Base-by-base conservation (phyloP, 352 stramenopile genomes). In the Phytophthora litchii region DNA sequence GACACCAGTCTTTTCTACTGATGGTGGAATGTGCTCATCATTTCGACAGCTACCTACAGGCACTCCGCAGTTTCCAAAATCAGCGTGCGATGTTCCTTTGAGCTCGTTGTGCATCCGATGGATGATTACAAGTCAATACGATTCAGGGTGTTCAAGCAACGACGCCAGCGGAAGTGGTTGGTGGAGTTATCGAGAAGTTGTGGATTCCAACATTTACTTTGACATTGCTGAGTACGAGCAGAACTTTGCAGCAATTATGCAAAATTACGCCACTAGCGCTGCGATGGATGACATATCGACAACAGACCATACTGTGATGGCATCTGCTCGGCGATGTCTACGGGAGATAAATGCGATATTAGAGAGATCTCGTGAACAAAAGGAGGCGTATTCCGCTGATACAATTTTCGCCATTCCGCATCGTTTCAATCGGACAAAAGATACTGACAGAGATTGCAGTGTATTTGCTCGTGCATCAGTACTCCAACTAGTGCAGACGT, bases 401-500 rank as follows among this genome's bases (percentile, higher is more conserved):
- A 66, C 61, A 25, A 57, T 70, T 20, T 55, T 66, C 23, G 55
- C 61, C 14, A 3, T 11, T 34, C 1, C 7, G 29, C 6, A 11
- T 13, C 23, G 19, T 19, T 45, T 13, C 54, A 25, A 44, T 4
- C 38, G 0, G 40, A 4, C 21, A 42, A n/a, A 32, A 23, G 23
- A 1, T 23, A 21, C 1, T 13, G 13, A 48, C 4, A 19, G 14
- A 17, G 35, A 34, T 2, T 16, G 11, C 14, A 25, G 46, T 43
- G 20, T 75, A 4, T 81, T 73, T 47, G 64, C 62, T 44, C 72
- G 70, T 14, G 72, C 69, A 19, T 73, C 66, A 1, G 62, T 81
- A 35, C 61, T 81, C 2, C 70, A 81, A 55, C 51, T 81, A 7
- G 51, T 81, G 16, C 72, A 81, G 16, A 81, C 69, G 19, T 13